phyloP scores from a whole-genome alignment of 1,284 basidiomycete species.

The Ceratorhiza oryzae-sativae region DNA sequence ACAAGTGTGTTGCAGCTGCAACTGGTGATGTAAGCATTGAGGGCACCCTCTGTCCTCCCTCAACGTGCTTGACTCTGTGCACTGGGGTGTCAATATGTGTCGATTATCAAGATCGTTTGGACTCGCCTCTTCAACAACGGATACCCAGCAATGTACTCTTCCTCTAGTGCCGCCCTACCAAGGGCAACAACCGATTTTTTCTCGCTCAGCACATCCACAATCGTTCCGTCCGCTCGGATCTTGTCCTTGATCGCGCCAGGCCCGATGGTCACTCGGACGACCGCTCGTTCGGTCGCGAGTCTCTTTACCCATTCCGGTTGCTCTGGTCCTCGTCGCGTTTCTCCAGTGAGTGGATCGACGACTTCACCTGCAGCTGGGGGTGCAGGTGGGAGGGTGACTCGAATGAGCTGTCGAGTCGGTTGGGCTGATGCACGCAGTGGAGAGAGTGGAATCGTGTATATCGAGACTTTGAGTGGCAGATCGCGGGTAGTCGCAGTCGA shows the following conservation, averaged over 20 bases:
- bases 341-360: constrained; percentile 80
- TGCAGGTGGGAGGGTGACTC: constrained; percentile 80
- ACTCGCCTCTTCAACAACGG: constrained; percentile 62
- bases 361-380: constrained; percentile 64
- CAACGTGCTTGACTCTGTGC: constrained; percentile 7
- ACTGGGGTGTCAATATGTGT: neutral
- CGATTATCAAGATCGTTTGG: constrained; percentile 9
- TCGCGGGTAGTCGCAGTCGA: constrained; percentile 44
- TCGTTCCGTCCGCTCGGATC: constrained; percentile 63
- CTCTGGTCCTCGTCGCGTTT: constrained; percentile 65
- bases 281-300: constrained; percentile 69
- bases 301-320: constrained; percentile 79
- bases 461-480: constrained; percentile 44
- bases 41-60: constrained; percentile 16
- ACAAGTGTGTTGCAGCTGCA: constrained; percentile 58
- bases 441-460: constrained; percentile 73
- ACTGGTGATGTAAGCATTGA: constrained; percentile 63
- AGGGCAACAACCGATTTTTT: constrained; percentile 64
- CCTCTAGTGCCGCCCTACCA: constrained; percentile 74
- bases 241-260: constrained; percentile 49
- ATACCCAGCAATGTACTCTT: constrained; percentile 69
- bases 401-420: constrained; percentile 71
- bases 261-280: constrained; percentile 66
- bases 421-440: constrained; percentile 58
- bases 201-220: constrained; percentile 69